phyloP scores from a whole-genome alignment of 1,139 yeast species.

The Nakaseomyces kungkrabaensis region DNA sequence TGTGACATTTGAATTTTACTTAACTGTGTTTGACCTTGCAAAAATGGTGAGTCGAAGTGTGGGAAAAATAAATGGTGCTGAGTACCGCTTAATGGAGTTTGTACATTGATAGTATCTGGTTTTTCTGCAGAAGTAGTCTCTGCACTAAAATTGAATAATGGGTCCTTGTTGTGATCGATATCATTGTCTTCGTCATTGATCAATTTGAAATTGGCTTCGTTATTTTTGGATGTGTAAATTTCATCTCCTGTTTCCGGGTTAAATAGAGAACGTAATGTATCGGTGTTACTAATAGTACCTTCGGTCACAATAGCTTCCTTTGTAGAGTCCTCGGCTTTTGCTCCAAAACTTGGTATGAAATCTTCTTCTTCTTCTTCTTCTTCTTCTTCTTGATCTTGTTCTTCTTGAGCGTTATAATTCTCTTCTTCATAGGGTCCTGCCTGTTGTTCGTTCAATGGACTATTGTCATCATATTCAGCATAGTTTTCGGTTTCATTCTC shows the following conservation, averaged over 20 bases:
- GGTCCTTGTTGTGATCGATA: slow-evolving; percentile 29
- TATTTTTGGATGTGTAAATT: slow-evolving; percentile 6
- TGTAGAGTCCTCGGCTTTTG: slow-evolving; percentile 4
- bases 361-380: slow-evolving; percentile 29
- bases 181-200: slow-evolving; percentile 31
- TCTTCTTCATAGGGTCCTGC: too few species aligned
- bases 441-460: too few species aligned
- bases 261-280: slow-evolving; percentile 53
- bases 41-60: slow-evolving; percentile 76
- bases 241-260: slow-evolving; percentile 36
- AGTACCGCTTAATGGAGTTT: slow-evolving; percentile 8
- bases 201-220: slow-evolving; percentile 23
- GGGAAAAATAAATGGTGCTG: slow-evolving; percentile 52
- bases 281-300: slow-evolving; percentile 39
- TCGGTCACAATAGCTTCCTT: slow-evolving; percentile 9
- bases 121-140: slow-evolving; percentile 6
- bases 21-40: slow-evolving; percentile 73
- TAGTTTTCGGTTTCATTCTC: neutral
- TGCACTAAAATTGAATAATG: slow-evolving; percentile 5
- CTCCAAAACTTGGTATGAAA: slow-evolving; percentile 44
- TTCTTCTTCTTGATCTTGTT: slow-evolving; percentile 5
- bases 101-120: slow-evolving; percentile 4
- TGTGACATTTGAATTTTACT: slow-evolving; percentile 41
- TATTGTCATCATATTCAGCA: slow-evolving; percentile 32
- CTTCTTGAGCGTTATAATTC: too few species aligned